Evolutionary conservation across 768 basidiomycete genomes (phyloP).

Genomic region (Tremella mesenterica): DNA sequence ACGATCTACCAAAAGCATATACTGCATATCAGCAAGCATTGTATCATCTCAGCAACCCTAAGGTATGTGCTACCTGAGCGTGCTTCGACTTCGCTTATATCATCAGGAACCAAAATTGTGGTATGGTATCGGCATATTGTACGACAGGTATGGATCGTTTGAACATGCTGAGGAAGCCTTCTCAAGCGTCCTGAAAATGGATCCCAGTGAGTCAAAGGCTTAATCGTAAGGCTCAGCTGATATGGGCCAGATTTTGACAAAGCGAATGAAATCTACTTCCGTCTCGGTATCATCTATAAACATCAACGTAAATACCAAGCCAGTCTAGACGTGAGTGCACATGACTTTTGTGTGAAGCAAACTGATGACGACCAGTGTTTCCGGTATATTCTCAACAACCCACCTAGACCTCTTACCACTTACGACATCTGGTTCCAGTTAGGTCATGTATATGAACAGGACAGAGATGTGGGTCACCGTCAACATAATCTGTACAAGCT

Average conservation of each 20-base stretch:
- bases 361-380: conserved; percentile 55
- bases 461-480: conserved; percentile 67
- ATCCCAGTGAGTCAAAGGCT: conserved; percentile 60
- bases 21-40: conserved; percentile 97
- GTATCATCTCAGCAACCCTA: conserved; percentile 88
- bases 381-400: conserved; percentile 89
- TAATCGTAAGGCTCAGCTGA: conserved; percentile 1
- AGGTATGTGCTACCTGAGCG: conserved; percentile 51
- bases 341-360: not conserved
- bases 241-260: conserved; percentile 77
- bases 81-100: not conserved
- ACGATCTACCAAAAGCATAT: conserved; percentile 97
- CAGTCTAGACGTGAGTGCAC: conserved; percentile 53
- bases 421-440: conserved; percentile 99
- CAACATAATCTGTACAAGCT: not conserved
- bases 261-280: conserved; percentile 95
- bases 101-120: conserved; percentile 92
- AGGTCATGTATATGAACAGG: conserved; percentile 95
- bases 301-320: conserved; percentile 91
- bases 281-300: conserved; percentile 98
- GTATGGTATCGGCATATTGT: conserved; percentile 99
- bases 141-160: conserved; percentile 94
- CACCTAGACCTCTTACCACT: conserved; percentile 88
- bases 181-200: conserved; percentile 89
- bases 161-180: conserved; percentile 99